phyloP scores from a whole-genome alignment of 2,329 filamentous ascomycete genomes.

The Colletotrichum sp. region DNA sequence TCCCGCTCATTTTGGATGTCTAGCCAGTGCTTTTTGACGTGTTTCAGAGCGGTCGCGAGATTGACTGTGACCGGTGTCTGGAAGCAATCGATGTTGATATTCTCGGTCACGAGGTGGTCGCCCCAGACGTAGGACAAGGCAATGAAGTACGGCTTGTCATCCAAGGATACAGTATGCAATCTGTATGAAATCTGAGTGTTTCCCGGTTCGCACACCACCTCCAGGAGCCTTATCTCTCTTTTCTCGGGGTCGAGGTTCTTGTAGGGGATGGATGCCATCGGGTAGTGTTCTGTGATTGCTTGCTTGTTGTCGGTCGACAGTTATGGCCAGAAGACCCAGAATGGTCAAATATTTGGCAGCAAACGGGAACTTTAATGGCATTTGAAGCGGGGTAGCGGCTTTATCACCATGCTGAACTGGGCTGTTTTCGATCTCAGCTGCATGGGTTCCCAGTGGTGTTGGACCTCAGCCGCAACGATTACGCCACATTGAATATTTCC shows the following conservation, averaged over 20 bases:
- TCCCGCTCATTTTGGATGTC: background rate
- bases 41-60: background rate
- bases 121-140: background rate
- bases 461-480: background rate
- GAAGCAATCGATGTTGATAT: background rate
- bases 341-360: background rate
- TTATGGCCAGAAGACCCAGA: background rate
- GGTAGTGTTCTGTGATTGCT: background rate
- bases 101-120: background rate
- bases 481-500: background rate
- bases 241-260: background rate
- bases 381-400: background rate
- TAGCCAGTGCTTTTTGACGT: background rate
- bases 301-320: background rate
- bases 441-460: background rate
- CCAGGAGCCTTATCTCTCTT: background rate
- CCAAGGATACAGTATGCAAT: background rate
- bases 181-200: background rate
- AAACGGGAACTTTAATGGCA: background rate
- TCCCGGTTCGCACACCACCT: fast-evolving
- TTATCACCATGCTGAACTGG: background rate
- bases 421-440: background rate
- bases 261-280: background rate
- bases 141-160: background rate
- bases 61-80: background rate